Evolutionary conservation across 768 basidiomycete species (phyloP).

Genomic region (Piloderma croceum): DNA sequence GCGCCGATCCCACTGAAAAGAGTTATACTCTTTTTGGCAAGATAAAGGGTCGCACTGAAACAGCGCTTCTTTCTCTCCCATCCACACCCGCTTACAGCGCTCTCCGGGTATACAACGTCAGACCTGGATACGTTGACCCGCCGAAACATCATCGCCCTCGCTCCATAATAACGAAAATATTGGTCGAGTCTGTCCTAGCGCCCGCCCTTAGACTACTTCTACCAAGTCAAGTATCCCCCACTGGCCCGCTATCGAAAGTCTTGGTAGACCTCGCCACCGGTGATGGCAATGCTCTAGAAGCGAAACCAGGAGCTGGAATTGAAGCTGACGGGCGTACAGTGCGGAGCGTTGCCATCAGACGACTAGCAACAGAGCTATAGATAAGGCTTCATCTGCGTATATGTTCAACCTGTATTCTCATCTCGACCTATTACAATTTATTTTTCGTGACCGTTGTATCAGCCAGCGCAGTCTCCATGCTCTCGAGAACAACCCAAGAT

Average conservation of each 20-base stretch:
- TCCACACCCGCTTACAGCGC: constrained; percentile 2
- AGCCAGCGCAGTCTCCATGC: too few species aligned
- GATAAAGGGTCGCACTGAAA: constrained; percentile 23
- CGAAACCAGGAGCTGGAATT: constrained; percentile 17
- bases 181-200: neutral
- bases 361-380: too few species aligned
- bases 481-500: too few species aligned
- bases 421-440: too few species aligned
- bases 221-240: constrained; percentile 14
- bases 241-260: constrained; percentile 16
- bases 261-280: constrained; percentile 18
- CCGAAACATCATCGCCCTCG: constrained; percentile 3
- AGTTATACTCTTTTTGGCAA: constrained; percentile 16
- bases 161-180: neutral
- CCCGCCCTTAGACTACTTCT: constrained; percentile 2
- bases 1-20: constrained; percentile 22
- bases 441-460: too few species aligned
- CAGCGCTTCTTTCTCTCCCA: constrained; percentile 13
- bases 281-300: constrained; percentile 19
- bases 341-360: too few species aligned
- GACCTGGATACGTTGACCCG: constrained; percentile 18
- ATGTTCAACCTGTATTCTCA: too few species aligned
- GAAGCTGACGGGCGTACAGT: constrained; percentile 28
- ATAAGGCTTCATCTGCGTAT: too few species aligned
- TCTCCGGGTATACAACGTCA: constrained; percentile 18